Evolutionary conservation across 1,139 yeast genomes (phyloP).

Genomic region (Pichia cactophila): DNA sequence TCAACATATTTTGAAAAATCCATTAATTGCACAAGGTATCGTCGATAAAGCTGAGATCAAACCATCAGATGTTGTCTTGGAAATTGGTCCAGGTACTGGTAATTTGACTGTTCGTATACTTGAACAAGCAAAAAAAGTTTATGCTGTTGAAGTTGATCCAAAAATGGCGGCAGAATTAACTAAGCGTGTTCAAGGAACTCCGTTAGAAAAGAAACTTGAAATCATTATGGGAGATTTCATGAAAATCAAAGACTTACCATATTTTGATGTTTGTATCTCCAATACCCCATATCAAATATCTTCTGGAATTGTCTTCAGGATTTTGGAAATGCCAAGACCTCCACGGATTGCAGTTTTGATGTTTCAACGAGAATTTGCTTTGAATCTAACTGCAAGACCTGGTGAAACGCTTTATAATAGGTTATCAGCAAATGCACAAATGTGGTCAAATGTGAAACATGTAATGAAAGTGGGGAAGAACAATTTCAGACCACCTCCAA

Average conservation of each 20-base stretch:
- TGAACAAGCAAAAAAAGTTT: conserved; percentile 85
- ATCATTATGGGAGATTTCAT: conserved; percentile 92
- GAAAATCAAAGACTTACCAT: conserved; percentile 85
- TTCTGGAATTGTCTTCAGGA: conserved; percentile 89
- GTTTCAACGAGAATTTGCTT: conserved; percentile 97
- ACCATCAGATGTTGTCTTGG: conserved; percentile 88
- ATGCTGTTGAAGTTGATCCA: conserved; percentile 98
- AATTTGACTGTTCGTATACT: conserved; percentile 87
- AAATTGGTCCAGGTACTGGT: conserved; percentile 99
- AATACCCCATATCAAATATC: conserved; percentile 98
- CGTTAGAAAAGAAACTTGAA: conserved; percentile 84
- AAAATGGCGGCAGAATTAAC: conserved; percentile 98
- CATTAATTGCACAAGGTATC: conserved; percentile 94
- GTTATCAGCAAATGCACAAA: conserved; percentile 90
- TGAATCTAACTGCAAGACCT: conserved; percentile 88
- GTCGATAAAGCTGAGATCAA: conserved; percentile 92
- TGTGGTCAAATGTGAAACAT: conserved; percentile 99
- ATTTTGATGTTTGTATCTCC: conserved; percentile 91
- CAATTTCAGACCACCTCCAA: conserved; percentile 97
- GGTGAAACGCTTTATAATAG: conserved; percentile 92
- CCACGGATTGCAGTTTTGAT: conserved; percentile 92
- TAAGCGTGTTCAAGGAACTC: conserved; percentile 95
- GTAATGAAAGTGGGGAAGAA: conserved; percentile 97
- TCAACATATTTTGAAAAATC: conserved; percentile 94
- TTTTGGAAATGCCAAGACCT: conserved; percentile 84